Percentiles rank a stretch among this genome's conserved stretches.
phyloP scores from a whole-genome alignment of 805 yeast genomes.

The Blastobotrys americana region DNA sequence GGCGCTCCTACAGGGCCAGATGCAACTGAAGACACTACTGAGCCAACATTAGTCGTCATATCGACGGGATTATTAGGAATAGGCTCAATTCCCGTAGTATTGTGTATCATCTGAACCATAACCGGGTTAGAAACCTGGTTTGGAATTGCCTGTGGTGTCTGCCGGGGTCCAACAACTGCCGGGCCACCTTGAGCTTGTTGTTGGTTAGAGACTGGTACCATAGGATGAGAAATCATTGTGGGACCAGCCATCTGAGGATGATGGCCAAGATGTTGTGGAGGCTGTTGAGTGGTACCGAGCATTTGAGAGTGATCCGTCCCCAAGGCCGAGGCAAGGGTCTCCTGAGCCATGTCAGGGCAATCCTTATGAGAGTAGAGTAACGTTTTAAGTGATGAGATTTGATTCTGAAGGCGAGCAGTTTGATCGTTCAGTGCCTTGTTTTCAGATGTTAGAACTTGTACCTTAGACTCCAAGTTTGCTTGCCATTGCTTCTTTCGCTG shows the following conservation, averaged over 20 bases:
- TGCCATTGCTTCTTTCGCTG: slow-evolving; percentile 88
- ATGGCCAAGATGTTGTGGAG: neutral
- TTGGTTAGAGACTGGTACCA: neutral
- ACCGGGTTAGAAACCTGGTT: neutral
- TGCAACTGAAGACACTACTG: neutral
- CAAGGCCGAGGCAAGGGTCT: slow-evolving; percentile 1
- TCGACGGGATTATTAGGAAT: neutral
- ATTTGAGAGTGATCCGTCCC: neutral
- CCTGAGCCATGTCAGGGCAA: slow-evolving; percentile 6
- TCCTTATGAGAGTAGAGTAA: slow-evolving; percentile 14
- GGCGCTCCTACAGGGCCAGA: neutral
- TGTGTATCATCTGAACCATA: neutral
- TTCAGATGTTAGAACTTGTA: slow-evolving; percentile 60
- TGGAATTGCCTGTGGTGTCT: neutral
- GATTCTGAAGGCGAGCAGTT: slow-evolving; percentile 51
- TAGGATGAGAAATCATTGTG: neutral
- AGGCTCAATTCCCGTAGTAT: neutral
- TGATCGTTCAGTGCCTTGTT: slow-evolving; percentile 59
- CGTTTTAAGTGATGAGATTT: slow-evolving; percentile 38
- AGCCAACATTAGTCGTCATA: neutral
- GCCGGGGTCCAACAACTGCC: neutral
- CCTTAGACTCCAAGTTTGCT: slow-evolving; percentile 72
- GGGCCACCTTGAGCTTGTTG: neutral
- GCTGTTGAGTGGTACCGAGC: neutral
- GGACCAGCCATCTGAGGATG: no score